These are phyloP conservation scores for Malbranchea zuffiana DNA, from an alignment of 2,329 filamentous ascomycete species.

Conservation along the genomic window DNA sequence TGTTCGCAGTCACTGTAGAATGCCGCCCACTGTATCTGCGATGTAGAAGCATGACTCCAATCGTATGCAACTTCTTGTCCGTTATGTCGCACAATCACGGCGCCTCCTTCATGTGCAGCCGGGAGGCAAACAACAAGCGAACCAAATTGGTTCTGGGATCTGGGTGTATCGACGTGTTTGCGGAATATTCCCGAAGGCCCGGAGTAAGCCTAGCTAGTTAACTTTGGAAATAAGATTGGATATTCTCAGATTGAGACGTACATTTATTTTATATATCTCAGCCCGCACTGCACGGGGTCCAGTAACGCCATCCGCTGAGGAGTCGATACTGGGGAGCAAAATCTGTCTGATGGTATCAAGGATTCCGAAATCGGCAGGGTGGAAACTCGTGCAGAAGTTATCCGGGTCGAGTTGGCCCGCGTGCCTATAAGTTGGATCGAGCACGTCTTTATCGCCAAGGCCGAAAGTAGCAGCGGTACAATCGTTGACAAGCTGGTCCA, in stretches of 20 bases:
- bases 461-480: slow-evolving; percentile 43
- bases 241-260: too few species aligned
- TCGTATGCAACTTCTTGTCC: slow-evolving; percentile 20
- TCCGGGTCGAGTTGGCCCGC: slow-evolving; percentile 42
- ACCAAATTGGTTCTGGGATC: slow-evolving; percentile 40
- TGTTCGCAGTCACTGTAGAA: slow-evolving; percentile 32
- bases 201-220: slow-evolving; percentile 38
- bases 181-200: slow-evolving; percentile 43
- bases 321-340: slow-evolving; percentile 30
- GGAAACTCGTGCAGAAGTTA: slow-evolving; percentile 41
- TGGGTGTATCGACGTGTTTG: slow-evolving; percentile 45
- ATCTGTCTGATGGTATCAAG: slow-evolving; percentile 40
- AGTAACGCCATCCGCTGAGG: slow-evolving; percentile 9
- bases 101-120: slow-evolving; percentile 24
- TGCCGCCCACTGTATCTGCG: slow-evolving; percentile 27
- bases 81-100: slow-evolving; percentile 25
- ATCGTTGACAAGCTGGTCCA: slow-evolving; percentile 21
- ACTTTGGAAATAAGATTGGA: background rate
- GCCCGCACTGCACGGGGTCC: slow-evolving; percentile 33
- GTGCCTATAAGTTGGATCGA: slow-evolving; percentile 45
- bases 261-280: slow-evolving; percentile 50
- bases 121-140: slow-evolving; percentile 46
- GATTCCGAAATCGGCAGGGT: slow-evolving; percentile 44
- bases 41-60: slow-evolving; percentile 19
- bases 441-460: slow-evolving; percentile 34